Percentiles rank a stretch among this genome's conserved stretches.
Evolutionary conservation across 2,329 filamentous ascomycete species (phyloP).

Genomic region (Aureobasidium sp.): DNA sequence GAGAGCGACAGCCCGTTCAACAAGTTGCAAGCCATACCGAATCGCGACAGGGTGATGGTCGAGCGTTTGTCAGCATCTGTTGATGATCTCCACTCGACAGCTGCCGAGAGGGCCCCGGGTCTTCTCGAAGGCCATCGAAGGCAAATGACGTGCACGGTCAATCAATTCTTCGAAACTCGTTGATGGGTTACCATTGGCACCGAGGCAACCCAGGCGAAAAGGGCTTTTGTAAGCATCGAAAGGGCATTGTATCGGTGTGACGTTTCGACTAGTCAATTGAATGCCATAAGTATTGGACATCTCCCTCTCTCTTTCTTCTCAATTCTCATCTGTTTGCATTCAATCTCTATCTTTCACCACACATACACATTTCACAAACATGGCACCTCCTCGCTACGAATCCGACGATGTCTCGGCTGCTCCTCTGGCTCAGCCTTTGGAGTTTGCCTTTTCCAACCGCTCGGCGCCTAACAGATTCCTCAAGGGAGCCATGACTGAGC

Average conservation of each 20-base stretch:
- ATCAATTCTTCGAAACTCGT: slow-evolving; percentile 1
- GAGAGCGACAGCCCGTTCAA: neutral
- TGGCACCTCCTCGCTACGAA: slow-evolving; percentile 31
- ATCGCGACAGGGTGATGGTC: neutral
- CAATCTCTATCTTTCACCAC: neutral
- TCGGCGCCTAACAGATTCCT: slow-evolving; percentile 59
- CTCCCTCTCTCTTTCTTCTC: neutral
- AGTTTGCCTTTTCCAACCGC: slow-evolving; percentile 43
- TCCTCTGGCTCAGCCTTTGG: slow-evolving; percentile 37
- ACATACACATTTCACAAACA: neutral
- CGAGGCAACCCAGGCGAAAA: slow-evolving; percentile 1
- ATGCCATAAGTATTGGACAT: neutral
- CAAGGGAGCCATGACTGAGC: slow-evolving; percentile 62
- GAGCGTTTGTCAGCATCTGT: slow-evolving; percentile 7
- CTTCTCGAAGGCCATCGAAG: slow-evolving; percentile 10
- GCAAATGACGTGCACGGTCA: slow-evolving; percentile 14
- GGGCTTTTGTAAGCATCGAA: slow-evolving; percentile 9
- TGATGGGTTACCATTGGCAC: neutral
- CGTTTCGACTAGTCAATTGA: neutral
- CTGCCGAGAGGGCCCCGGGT: slow-evolving; percentile 2
- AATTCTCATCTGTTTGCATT: neutral
- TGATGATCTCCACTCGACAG: neutral
- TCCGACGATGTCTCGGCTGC: slow-evolving; percentile 35
- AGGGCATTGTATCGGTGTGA: slow-evolving; percentile 2
- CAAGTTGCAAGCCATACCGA: neutral